Evolutionary conservation across 768 basidiomycete genomes (phyloP).

Genomic region (Rhizopogon vinicolor): DNA sequence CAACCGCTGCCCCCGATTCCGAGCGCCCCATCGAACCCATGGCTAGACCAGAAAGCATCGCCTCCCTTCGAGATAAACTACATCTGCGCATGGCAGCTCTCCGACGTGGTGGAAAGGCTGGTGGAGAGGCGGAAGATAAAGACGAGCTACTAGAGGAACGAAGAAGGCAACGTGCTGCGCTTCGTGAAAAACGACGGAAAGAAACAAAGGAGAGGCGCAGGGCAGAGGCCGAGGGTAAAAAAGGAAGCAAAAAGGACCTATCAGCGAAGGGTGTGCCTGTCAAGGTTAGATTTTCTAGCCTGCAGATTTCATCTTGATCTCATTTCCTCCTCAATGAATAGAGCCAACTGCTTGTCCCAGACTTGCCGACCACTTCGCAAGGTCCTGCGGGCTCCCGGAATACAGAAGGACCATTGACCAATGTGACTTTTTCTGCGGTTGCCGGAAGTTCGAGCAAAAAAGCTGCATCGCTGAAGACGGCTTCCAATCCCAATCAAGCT

Average conservation of each 20-base stretch:
- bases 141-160: conserved; percentile 85
- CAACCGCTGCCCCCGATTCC: conserved; percentile 6
- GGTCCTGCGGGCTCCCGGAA: conserved; percentile 18
- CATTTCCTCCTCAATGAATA: conserved; percentile 18
- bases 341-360: conserved; percentile 67
- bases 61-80: conserved; percentile 63
- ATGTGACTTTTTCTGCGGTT: conserved; percentile 65
- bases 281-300: conserved; percentile 40
- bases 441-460: conserved; percentile 50
- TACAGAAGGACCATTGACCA: conserved; percentile 43
- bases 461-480: conserved; percentile 53
- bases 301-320: not conserved
- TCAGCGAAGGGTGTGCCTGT: conserved; percentile 39
- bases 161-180: conserved; percentile 66
- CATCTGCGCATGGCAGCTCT: conserved; percentile 71
- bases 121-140: conserved; percentile 51
- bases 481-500: conserved; percentile 78
- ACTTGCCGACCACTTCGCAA: conserved; percentile 23
- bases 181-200: conserved; percentile 82
- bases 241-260: conserved; percentile 43
- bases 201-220: conserved; percentile 82
- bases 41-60: conserved; percentile 58
- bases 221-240: conserved; percentile 55
- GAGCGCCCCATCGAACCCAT: conserved; percentile 49
- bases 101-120: conserved; percentile 39